Conservation (phyloP, 345 rosid genomes). For the Nephelium lappaceum region DNA sequence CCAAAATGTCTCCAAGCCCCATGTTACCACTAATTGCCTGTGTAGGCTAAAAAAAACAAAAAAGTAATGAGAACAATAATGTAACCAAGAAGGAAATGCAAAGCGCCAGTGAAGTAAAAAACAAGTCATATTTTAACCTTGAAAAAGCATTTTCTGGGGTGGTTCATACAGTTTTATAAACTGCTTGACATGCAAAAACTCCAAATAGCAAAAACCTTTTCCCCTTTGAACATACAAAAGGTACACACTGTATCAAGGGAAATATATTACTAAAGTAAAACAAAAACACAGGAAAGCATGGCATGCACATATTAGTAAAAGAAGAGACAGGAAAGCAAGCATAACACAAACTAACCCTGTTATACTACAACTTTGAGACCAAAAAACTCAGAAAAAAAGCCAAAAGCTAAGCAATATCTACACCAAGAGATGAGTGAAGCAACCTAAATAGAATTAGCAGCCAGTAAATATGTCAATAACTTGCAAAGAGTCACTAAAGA, state of each 20-base stretch:
- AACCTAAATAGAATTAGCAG: neutral
- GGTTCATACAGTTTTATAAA: neutral
- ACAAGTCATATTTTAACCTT: neutral
- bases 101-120: neutral
- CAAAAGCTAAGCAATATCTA: neutral
- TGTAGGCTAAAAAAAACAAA: constrained; percentile 10
- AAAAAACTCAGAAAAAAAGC: neutral
- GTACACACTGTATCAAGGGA: neutral
- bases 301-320: neutral
- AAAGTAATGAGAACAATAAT: constrained; percentile 18
- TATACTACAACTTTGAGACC: neutral
- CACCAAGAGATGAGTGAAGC: neutral
- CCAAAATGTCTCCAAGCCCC: constrained; percentile 79
- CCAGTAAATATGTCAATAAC: neutral
- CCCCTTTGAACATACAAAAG: neutral
- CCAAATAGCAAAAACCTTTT: neutral
- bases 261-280: neutral
- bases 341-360: neutral
- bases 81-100: neutral
- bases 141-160: neutral
- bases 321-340: neutral
- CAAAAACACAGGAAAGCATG: neutral
- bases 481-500: neutral
- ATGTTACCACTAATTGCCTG: constrained; percentile 65
- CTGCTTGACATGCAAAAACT: neutral